These are phyloP conservation scores for Phylloporus sp. DNA, from an alignment of 1,284 basidiomycete species.

Conservation along the genomic window DNA sequence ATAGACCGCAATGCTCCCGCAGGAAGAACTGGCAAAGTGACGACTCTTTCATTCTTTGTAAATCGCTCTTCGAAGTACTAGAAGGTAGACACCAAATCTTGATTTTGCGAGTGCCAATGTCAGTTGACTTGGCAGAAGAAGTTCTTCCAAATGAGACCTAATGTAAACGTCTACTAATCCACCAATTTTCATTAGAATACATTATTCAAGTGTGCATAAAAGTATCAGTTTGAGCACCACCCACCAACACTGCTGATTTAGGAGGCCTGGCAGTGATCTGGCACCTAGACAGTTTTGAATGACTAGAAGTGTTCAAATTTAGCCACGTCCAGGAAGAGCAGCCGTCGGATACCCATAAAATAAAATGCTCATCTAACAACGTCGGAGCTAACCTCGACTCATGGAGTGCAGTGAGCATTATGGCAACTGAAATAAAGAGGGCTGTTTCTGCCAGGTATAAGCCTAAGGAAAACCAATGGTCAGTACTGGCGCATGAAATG, in stretches of 20 bases:
- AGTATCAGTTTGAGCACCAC: too few relatives aligned
- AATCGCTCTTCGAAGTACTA: constrained; percentile 20
- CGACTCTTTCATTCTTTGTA: constrained; percentile 26
- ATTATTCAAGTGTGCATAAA: too few relatives aligned
- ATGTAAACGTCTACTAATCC: too few relatives aligned
- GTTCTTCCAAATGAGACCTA: too few relatives aligned
- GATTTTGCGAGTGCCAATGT: constrained; percentile 26
- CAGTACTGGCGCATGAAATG: too few relatives aligned
- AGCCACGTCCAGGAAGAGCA: too few relatives aligned
- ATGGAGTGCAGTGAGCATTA: constrained; percentile 20
- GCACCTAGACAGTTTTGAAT: constrained; percentile 21
- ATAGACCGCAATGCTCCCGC: not conserved
- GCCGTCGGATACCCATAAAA: too few relatives aligned
- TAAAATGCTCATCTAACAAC: too few relatives aligned
- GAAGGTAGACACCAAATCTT: constrained; percentile 21
- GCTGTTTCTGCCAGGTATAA: constrained; percentile 16
- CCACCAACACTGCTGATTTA: constrained; percentile 11
- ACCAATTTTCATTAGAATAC: too few relatives aligned
- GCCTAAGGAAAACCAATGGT: constrained; percentile 5
- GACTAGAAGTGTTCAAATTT: constrained; percentile 5
- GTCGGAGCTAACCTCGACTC: too few relatives aligned
- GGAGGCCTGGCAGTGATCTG: constrained; percentile 21
- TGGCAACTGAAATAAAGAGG: constrained; percentile 22
- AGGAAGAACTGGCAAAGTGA: constrained; percentile 7
- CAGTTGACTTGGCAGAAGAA: constrained; percentile 14